phyloP scores from a whole-genome alignment of 2,329 filamentous ascomycete species.

The Tolypocladium pustulatum region DNA sequence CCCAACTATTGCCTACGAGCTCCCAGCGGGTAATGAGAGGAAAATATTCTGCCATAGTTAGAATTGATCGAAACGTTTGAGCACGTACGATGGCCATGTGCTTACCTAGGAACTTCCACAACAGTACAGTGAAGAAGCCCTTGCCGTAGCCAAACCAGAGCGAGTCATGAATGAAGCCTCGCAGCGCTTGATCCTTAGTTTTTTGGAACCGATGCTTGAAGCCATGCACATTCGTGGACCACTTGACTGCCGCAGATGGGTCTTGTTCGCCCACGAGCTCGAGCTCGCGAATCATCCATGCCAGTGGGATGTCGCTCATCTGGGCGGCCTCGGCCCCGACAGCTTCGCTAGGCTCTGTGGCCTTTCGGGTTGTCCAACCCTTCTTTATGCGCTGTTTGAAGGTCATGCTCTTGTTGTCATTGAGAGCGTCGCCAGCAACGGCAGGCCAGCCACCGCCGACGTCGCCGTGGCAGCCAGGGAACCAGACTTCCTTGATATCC shows the following conservation, averaged over 20 bases:
- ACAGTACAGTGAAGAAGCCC: constrained; percentile 24
- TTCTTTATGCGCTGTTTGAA: constrained; percentile 24
- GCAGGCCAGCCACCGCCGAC: constrained; percentile 42
- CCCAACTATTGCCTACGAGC: constrained; percentile 20
- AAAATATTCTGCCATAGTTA: constrained; percentile 19
- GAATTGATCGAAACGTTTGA: no score
- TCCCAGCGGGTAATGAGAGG: constrained; percentile 31
- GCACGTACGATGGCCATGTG: background rate
- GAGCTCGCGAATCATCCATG: constrained; percentile 42
- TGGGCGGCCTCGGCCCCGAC: constrained; percentile 23
- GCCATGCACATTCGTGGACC: constrained; percentile 17
- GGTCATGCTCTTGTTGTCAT: constrained; percentile 14
- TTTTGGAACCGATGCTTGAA: constrained; percentile 21
- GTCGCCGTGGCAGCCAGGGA: constrained; percentile 42
- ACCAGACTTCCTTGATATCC: constrained; percentile 42
- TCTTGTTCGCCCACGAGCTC: constrained; percentile 24
- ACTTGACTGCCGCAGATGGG: constrained; percentile 19
- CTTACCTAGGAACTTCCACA: constrained; percentile 34
- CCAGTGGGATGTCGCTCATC: constrained; percentile 38
- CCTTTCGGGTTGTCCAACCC: constrained; percentile 22
- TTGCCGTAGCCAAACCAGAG: constrained; percentile 25
- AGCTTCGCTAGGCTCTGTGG: constrained; percentile 18
- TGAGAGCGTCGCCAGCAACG: constrained; percentile 12
- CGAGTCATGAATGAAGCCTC: constrained; percentile 26
- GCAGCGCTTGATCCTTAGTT: constrained; percentile 19